Percentiles rank a stretch among this genome's conserved stretches.
Conservation (phyloP, 2,329 filamentous ascomycete genomes). For the Xylaria digitata region DNA sequence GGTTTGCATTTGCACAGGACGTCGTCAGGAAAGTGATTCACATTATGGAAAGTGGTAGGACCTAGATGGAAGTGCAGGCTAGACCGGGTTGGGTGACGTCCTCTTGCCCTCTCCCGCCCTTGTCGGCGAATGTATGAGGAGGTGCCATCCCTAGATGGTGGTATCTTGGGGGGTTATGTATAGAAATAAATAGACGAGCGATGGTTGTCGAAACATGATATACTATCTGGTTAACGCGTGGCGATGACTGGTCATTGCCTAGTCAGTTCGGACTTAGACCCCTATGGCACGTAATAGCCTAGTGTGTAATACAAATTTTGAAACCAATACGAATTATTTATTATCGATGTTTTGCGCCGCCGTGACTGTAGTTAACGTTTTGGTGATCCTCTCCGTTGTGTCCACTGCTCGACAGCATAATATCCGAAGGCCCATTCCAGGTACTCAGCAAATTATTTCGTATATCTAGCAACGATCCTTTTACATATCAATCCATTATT, state of each 20-base stretch:
- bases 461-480: constrained; percentile 1
- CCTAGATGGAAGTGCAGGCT: no score
- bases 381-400: neutral
- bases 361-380: neutral
- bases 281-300: neutral
- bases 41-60: neutral
- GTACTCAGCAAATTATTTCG: neutral
- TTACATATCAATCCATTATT: neutral
- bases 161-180: constrained; percentile 13
- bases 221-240: neutral
- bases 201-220: neutral
- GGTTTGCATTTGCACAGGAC: constrained; percentile 3
- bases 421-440: neutral
- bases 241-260: neutral
- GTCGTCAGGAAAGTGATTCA: neutral
- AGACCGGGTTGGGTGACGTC: no score
- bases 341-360: neutral
- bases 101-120: neutral
- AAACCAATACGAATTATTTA: neutral
- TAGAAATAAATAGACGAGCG: neutral
- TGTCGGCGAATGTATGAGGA: constrained; percentile 10
- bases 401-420: neutral
- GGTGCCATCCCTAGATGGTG: neutral
- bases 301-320: constrained; percentile 1
- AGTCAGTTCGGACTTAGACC: neutral